These are phyloP conservation scores for Candida pini DNA, from an alignment of 805 yeast species.

Conservation along the genomic window DNA sequence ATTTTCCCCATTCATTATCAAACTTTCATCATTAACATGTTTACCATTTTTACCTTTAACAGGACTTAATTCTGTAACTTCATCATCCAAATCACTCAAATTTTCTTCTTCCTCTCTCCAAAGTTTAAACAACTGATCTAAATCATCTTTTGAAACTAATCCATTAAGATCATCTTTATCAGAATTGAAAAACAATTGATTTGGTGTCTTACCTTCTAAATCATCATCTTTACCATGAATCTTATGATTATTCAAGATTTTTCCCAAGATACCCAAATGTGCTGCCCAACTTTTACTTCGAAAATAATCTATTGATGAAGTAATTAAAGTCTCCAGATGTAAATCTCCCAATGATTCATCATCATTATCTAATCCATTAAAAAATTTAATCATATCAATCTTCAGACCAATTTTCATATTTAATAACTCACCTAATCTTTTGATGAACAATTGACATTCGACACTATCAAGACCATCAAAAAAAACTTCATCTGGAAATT, in stretches of 20 bases:
- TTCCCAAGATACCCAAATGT: conserved; percentile 13
- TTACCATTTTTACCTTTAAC: neutral
- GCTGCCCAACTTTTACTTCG: conserved; percentile 13
- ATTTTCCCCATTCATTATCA: neutral
- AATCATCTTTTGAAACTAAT: conserved; percentile 8
- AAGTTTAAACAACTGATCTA: conserved; percentile 5
- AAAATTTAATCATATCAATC: conserved; percentile 11
- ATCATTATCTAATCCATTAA: neutral
- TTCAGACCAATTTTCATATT: conserved; percentile 6
- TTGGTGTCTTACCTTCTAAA: conserved; percentile 6
- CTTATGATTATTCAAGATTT: conserved; percentile 10
- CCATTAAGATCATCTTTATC: conserved; percentile 7
- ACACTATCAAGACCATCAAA: conserved; percentile 16
- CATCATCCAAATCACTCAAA: conserved; percentile 4
- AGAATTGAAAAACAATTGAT: conserved; percentile 9
- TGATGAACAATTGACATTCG: conserved; percentile 9
- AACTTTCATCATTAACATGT: neutral
- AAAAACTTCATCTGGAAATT: conserved; percentile 10
- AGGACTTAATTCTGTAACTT: neutral
- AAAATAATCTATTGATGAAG: conserved; percentile 15
- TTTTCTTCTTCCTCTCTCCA: conserved; percentile 13
- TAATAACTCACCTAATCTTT: conserved; percentile 5
- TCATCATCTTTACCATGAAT: conserved; percentile 9
- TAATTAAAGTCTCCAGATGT: conserved; percentile 14
- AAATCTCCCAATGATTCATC: neutral